Conservation (phyloP, 2,329 filamentous ascomycete species). For the Epichloe typhina region DNA sequence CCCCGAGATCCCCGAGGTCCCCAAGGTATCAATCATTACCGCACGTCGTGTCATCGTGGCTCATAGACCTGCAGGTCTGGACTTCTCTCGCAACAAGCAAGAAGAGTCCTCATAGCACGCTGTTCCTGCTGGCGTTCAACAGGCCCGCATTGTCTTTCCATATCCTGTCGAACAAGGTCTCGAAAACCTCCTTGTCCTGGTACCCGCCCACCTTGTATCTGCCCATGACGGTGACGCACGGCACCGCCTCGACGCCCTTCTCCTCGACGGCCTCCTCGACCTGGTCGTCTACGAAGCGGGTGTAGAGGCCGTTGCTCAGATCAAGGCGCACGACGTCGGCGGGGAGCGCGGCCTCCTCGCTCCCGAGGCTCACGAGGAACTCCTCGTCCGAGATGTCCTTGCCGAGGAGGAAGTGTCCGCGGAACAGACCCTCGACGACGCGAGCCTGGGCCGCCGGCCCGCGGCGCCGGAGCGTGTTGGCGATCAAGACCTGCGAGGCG, state of each 20-base stretch:
- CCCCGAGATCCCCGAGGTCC: no score
- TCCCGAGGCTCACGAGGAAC: slow-evolving; percentile 25
- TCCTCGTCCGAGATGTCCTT: slow-evolving; percentile 27
- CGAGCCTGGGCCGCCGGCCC: slow-evolving; percentile 22
- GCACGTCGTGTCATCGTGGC: background rate
- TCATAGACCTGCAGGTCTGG: no score
- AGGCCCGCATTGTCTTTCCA: slow-evolving; percentile 5
- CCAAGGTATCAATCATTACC: background rate
- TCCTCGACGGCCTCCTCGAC: slow-evolving; percentile 15
- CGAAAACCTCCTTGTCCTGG: slow-evolving; percentile 52
- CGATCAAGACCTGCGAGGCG: slow-evolving; percentile 33
- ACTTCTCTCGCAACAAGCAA: no score
- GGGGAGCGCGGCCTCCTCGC: slow-evolving; percentile 17
- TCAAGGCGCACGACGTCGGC: slow-evolving; percentile 14
- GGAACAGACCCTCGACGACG: slow-evolving; percentile 29
- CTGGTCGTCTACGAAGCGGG: slow-evolving; percentile 17
- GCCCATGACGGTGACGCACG: slow-evolving; percentile 59
- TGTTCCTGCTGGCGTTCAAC: background rate
- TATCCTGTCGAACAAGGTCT: slow-evolving; percentile 52
- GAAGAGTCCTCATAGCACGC: no score
- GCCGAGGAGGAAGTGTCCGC: slow-evolving; percentile 27
- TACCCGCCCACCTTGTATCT: slow-evolving; percentile 58
- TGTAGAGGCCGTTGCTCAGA: slow-evolving; percentile 18
- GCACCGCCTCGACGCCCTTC: slow-evolving; percentile 48
- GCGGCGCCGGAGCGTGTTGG: slow-evolving; percentile 22